Base-by-base conservation (phyloP, 2,329 filamentous ascomycete genomes). In the Alternaria panax region DNA sequence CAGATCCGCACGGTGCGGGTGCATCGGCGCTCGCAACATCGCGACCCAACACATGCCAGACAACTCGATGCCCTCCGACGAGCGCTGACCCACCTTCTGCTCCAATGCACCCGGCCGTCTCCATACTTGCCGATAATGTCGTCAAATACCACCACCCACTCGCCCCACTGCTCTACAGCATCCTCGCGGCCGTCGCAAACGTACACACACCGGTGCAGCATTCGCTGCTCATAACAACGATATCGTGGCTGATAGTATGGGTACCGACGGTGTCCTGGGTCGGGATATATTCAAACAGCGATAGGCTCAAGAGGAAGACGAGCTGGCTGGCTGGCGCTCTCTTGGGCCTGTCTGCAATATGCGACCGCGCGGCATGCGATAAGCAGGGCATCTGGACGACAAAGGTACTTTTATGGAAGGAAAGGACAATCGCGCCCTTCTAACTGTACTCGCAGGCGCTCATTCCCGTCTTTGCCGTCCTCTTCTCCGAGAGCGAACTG, bases 331-430 rank as follows among this genome's bases (percentile, higher is more conserved):
- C 80, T 5, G 82, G 81, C 34, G 74, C 64, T 9, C 70, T 82
- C 50, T 71, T 82, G 36, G 80, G 78, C 11, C 65, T 83, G 50
- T 74, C 79, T 24, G 71, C 73, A 38, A 71, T 83, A 36, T 82
- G 81, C 71, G 80, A 82, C 62, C 66, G 80, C 54, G 76, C 75
- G 20, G 78, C 80, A n/a, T 76, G 77, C 63, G 79, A 81, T 60
- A 77, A 76, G 51, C 72, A 77, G 59, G 78, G 77, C 40, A 75
- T 81, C n/a, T 79, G 80, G 76, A 78, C 79, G 73, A 78, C 78
- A 22, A 82, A 83, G 79, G 81, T 82, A 67, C 42, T 22, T 48
- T 12, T 22, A 42, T n/a, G n/a, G 42, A 28, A 20, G 7, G 48
- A 3, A 25, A 18, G 6, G 1, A 27, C 3, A 2, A 5, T 5